phyloP scores from a whole-genome alignment of 805 yeast genomes.

The Candida palmyrensis region DNA sequence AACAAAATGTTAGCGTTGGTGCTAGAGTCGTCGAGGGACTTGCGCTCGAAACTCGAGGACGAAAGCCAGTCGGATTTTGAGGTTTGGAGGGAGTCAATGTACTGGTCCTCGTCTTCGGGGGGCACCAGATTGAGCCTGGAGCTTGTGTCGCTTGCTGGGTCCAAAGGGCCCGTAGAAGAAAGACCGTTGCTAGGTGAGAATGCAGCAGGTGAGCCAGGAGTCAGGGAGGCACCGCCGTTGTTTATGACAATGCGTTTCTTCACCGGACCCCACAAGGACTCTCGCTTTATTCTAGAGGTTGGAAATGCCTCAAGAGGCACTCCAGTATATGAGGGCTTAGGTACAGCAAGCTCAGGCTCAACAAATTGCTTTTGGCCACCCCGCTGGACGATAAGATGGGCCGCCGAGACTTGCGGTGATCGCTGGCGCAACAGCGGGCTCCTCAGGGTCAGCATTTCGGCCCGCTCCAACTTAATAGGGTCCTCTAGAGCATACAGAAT shows the following conservation, averaged over 20 bases:
- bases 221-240: constrained; percentile 1
- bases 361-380: constrained; percentile 29
- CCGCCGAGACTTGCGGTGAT: no score
- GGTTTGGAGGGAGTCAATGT: constrained; percentile 12
- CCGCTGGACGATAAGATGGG: constrained; percentile 1
- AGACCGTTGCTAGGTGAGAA: background rate
- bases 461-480: no score
- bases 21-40: constrained; percentile 3
- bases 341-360: constrained; percentile 57
- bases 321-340: constrained; percentile 64
- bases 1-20: background rate
- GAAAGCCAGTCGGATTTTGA: constrained; percentile 8
- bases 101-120: constrained; percentile 8
- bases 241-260: constrained; percentile 13
- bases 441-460: no score
- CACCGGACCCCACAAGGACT: constrained; percentile 47
- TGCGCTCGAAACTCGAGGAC: constrained; percentile 16
- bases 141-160: constrained; percentile 12
- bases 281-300: constrained; percentile 50
- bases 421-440: no score
- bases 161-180: constrained; percentile 5
- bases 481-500: no score
- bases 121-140: constrained; percentile 1
- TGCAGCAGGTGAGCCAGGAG: no score
- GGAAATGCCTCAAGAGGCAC: constrained; percentile 70